These are phyloP conservation scores for Staphylotrichum longicolle DNA, from an alignment of 495 filamentous ascomycete species.

Conservation along the genomic window DNA sequence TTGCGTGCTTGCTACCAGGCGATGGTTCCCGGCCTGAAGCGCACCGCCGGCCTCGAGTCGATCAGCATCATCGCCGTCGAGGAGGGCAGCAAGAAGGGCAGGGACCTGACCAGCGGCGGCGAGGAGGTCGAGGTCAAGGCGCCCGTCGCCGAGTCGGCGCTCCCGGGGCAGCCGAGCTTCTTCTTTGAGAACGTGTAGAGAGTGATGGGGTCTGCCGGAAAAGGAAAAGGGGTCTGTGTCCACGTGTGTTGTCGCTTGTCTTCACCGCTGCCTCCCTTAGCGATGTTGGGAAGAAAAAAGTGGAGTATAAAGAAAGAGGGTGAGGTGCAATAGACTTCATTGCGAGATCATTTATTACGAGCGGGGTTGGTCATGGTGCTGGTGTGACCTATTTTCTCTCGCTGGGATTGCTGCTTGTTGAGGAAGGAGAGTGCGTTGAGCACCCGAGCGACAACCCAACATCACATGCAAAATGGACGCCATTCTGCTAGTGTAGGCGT, in stretches of 20 bases:
- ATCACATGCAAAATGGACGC: no score
- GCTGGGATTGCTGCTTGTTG: no score
- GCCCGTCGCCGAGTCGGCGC: constrained; percentile 62
- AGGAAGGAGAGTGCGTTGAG: no score
- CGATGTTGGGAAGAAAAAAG: background rate
- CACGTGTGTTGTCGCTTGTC: no score
- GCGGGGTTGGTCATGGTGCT: background rate
- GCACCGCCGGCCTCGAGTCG: constrained; percentile 61
- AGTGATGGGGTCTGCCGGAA: background rate
- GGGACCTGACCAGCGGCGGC: constrained; percentile 47
- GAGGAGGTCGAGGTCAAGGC: constrained; percentile 57
- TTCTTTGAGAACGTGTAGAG: constrained; percentile 66
- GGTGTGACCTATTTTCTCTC: background rate
- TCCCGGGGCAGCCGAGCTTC: constrained; percentile 78
- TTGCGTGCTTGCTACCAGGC: constrained; percentile 16
- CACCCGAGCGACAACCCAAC: no score
- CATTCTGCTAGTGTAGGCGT: no score
- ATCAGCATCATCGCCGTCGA: constrained; percentile 64
- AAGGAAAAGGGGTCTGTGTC: background rate
- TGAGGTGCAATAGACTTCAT: constrained; percentile 15
- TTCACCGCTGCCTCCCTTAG: background rate
- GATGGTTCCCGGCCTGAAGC: constrained; percentile 50
- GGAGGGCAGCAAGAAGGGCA: constrained; percentile 66
- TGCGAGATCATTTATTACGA: constrained; percentile 5
- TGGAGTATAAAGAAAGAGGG: background rate